A percentile compares a stretch with the other conserved stretches of the same genome.
phyloP scores from a whole-genome alignment of 2,329 filamentous ascomycete species.

The Neophaeococcomyces mojaviensis region DNA sequence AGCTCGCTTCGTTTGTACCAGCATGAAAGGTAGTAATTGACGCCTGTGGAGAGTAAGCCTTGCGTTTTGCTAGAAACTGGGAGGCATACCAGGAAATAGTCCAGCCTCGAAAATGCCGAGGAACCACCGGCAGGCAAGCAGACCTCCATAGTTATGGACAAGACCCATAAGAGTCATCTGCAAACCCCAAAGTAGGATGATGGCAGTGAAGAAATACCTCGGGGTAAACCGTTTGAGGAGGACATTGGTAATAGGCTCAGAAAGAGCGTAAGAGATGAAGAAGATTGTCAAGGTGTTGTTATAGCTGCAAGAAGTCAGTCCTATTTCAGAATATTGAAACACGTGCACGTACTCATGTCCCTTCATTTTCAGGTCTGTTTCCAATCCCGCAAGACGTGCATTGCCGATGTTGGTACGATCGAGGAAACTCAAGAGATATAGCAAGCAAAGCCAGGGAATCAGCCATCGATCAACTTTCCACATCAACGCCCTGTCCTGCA shows the following conservation, averaged over 20 bases:
- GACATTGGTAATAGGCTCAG: slow-evolving; percentile 68
- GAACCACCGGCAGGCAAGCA: slow-evolving; percentile 41
- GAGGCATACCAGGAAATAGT: slow-evolving; percentile 37
- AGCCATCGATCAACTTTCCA: slow-evolving; percentile 24
- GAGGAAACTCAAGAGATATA: slow-evolving; percentile 28
- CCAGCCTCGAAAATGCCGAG: slow-evolving; percentile 46
- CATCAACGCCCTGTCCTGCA: slow-evolving; percentile 35
- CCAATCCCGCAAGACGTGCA: slow-evolving; percentile 27
- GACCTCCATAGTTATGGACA: slow-evolving; percentile 33
- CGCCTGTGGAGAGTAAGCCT: slow-evolving; percentile 30
- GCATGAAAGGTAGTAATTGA: slow-evolving; percentile 41
- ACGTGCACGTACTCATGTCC: slow-evolving; percentile 13
- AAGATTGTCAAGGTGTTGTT: slow-evolving; percentile 60
- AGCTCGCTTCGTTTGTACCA: slow-evolving; percentile 52
- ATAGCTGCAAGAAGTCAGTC: not conserved
- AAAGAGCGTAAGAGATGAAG: slow-evolving; percentile 75
- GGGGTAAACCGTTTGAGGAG: slow-evolving; percentile 67
- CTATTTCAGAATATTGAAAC: not conserved
- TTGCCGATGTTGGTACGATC: slow-evolving; percentile 32
- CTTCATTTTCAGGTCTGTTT: slow-evolving; percentile 24
- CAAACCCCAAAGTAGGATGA: slow-evolving; percentile 59
- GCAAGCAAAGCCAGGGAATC: slow-evolving; percentile 18
- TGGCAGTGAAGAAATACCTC: slow-evolving; percentile 60
- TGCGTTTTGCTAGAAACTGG: not conserved
- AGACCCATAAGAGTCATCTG: slow-evolving; percentile 31